These are phyloP conservation scores for Buddleja alternifolia DNA, from an alignment of 257 asterid species.

Conservation along the genomic window DNA sequence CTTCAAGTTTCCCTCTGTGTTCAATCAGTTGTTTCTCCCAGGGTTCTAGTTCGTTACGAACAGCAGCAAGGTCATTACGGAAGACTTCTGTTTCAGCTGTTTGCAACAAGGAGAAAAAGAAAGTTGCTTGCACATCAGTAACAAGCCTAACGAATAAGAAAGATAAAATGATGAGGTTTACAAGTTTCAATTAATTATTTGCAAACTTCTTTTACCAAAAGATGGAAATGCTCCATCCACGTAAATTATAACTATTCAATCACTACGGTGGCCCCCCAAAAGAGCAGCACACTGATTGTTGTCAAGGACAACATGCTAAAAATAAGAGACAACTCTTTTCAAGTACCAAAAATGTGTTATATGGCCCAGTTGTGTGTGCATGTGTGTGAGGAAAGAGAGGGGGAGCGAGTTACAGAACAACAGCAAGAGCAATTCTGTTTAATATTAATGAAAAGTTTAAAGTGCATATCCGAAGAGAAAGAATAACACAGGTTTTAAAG, in stretches of 20 bases:
- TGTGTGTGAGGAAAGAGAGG: not conserved
- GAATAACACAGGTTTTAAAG: not conserved
- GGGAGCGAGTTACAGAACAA: not conserved
- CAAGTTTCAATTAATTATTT: not conserved
- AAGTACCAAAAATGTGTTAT: not conserved
- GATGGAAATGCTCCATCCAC: not conserved
- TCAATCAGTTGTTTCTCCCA: constrained; percentile 94
- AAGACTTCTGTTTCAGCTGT: constrained; percentile 87
- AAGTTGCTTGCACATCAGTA: constrained; percentile 14
- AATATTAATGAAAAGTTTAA: constrained; percentile 2
- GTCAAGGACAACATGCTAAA: constrained; percentile 3
- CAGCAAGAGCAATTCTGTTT: not conserved
- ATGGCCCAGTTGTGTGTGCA: not conserved
- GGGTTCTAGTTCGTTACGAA: constrained; percentile 87
- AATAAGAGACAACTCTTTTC: not conserved
- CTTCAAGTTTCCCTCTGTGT: constrained; percentile 85
- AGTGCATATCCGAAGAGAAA: constrained; percentile 1
- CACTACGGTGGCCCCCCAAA: not conserved
- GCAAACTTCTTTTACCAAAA: not conserved
- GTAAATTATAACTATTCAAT: not conserved
- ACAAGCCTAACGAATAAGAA: not conserved
- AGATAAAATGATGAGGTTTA: not conserved
- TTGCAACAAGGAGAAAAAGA: constrained; percentile 18
- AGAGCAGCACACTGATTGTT: not conserved
- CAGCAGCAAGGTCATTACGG: constrained; percentile 75